phyloP scores from a whole-genome alignment of 2,329 filamentous ascomycete species.

The Sarocladium strictum region DNA sequence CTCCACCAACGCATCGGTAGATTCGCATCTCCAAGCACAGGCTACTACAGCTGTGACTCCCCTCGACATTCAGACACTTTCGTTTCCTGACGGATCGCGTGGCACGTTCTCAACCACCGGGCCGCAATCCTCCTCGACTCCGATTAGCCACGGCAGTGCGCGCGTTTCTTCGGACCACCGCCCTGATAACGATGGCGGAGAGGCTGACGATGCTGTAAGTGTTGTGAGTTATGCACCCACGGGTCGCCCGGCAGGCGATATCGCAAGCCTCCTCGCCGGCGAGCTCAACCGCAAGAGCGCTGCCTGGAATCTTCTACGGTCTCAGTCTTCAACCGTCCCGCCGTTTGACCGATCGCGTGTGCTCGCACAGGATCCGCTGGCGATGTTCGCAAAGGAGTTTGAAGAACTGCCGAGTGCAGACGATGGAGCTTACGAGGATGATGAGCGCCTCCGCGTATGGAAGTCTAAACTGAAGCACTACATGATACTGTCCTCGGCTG shows the following conservation, averaged over 20 bases:
- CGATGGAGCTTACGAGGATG: conserved; percentile 38
- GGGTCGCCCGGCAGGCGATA: conserved; percentile 59
- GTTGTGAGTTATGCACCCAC: conserved; percentile 61
- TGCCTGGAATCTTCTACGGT: conserved; percentile 62
- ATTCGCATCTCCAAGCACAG: conserved; percentile 47
- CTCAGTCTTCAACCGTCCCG: conserved; percentile 53
- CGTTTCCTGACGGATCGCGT: conserved; percentile 62
- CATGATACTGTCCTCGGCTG: conserved; percentile 89
- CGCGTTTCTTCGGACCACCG: conserved; percentile 30
- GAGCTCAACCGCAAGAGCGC: conserved; percentile 60
- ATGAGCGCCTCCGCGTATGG: conserved; percentile 66
- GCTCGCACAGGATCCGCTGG: conserved; percentile 46
- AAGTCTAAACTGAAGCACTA: conserved; percentile 95
- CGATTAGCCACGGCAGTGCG: conserved; percentile 32
- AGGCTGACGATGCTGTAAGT: conserved; percentile 59
- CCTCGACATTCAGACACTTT: conserved; percentile 72
- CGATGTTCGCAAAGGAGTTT: conserved; percentile 72
- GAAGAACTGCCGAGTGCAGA: conserved; percentile 59
- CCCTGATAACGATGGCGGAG: conserved; percentile 30
- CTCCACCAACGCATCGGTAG: conserved; percentile 26
- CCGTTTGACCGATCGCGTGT: conserved; percentile 52
- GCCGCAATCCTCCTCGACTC: conserved; percentile 26
- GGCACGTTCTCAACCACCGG: conserved; percentile 51
- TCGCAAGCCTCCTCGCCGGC: conserved; percentile 75
- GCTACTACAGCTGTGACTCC: conserved; percentile 82